Evolutionary conservation across 495 filamentous ascomycete species (phyloP), one percentile per base, ranked within the genome.

Genomic region (Evansstolkia leycettana): DNA sequence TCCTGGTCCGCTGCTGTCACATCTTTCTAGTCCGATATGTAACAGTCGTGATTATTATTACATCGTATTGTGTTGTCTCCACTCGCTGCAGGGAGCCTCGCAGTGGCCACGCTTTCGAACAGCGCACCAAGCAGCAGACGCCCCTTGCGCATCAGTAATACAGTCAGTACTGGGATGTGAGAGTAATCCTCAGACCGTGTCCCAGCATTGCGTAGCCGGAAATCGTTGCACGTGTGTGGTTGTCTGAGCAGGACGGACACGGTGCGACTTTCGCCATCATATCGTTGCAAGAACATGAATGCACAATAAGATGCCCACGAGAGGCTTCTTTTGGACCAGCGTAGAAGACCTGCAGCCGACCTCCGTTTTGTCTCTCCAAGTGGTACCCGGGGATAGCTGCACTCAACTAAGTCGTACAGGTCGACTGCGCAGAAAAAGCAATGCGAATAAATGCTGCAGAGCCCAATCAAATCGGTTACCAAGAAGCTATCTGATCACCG

Each of bases 61-160:
- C n/a, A 28, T 34, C 40, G 36, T 38, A 46, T 51, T 50, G 39
- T 38, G 43, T 38, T 34, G 52, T 50, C 48, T 48, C 57, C 57
- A 60, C 54, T 60, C 29, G 46, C 52, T 48, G 41, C 34, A 49
- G 41, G n/a, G 40, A 58, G 49, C 44, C 39, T 52, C 54, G 55
- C 55, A 63, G 51, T 48, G 55, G 53, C 59, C 57, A 63, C 55
- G 59, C 55, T 56, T 9, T 52, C 41, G 56, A 51, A 53, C 59
- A 55, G 45, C 59, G 46, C 55, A 54, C 40, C 37, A 11, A 43
- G 20, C 20, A 23, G 5, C 20, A 23, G 20, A n/a, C 18, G 20
- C 33, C 46, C 40, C 45, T 46, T 54, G 45, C 41, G 36, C 28
- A 29, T 6, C 12, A 29, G 11, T 29, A n/a, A 29, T 29, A 4